Percentiles rank a stretch among this genome's conserved stretches.
These are phyloP conservation scores for Sungouiella blattae DNA, from an alignment of 805 yeast genomes.

Conservation along the genomic window DNA sequence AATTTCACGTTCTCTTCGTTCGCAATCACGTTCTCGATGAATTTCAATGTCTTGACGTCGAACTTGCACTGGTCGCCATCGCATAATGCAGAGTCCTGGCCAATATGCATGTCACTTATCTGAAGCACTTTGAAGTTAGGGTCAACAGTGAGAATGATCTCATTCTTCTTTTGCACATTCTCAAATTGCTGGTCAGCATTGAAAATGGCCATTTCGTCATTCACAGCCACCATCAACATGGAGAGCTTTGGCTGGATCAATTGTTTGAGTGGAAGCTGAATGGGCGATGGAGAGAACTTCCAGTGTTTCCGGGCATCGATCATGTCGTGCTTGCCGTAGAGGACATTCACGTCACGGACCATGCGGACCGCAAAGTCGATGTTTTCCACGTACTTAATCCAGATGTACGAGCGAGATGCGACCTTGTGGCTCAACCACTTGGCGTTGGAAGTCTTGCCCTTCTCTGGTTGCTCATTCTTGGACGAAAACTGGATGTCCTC, in stretches of 20 bases:
- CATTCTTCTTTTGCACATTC: slow-evolving; percentile 12
- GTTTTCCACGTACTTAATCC: slow-evolving; percentile 11
- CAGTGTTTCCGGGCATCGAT: slow-evolving; percentile 24
- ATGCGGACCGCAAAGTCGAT: slow-evolving; percentile 10
- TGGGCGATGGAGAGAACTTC: slow-evolving; percentile 16
- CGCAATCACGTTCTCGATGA: slow-evolving; percentile 22
- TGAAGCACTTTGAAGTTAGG: slow-evolving; percentile 33
- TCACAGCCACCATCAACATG: slow-evolving; percentile 16
- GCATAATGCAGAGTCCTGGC: slow-evolving; percentile 25
- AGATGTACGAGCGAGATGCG: slow-evolving; percentile 7
- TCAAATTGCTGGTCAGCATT: slow-evolving; percentile 13
- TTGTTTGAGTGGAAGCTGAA: slow-evolving; percentile 15
- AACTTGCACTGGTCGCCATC: slow-evolving; percentile 20
- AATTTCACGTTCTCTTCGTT: slow-evolving; percentile 29
- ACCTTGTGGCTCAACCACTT: slow-evolving; percentile 7
- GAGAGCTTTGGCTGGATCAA: slow-evolving; percentile 18
- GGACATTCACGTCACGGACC: slow-evolving; percentile 25
- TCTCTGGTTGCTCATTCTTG: slow-evolving; percentile 6
- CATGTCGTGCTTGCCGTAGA: slow-evolving; percentile 30
- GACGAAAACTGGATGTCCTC: slow-evolving; percentile 10
- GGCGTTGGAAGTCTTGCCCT: too few species aligned
- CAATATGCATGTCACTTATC: slow-evolving; percentile 38
- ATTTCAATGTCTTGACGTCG: slow-evolving; percentile 29
- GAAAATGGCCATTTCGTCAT: slow-evolving; percentile 11
- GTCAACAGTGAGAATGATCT: slow-evolving; percentile 12